Evolutionary conservation across 805 yeast species (phyloP).

Genomic region (Suhomyces canberraensis): DNA sequence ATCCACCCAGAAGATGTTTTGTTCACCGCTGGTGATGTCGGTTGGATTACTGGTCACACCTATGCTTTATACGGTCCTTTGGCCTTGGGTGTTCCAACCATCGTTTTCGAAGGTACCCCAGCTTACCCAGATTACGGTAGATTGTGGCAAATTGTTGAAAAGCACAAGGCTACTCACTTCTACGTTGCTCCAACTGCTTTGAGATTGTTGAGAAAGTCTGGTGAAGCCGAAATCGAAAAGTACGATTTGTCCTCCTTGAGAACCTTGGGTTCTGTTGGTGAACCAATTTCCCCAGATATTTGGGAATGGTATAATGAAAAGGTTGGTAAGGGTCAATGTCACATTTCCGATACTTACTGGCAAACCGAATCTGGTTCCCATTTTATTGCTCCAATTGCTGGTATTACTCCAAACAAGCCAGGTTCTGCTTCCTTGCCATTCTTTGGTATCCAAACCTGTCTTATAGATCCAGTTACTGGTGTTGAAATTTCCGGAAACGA

Average conservation of each 20-base stretch:
- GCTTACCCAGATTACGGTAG: conserved; percentile 79
- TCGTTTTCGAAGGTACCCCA: conserved; percentile 85
- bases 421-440: conserved; percentile 85
- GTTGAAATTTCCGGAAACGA: conserved; percentile 63
- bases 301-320: conserved; percentile 83
- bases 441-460: conserved; percentile 73
- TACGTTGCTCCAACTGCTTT: conserved; percentile 85
- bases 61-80: conserved; percentile 82
- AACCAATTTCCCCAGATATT: conserved; percentile 80
- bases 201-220: conserved; percentile 72
- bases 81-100: conserved; percentile 70
- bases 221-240: conserved; percentile 57
- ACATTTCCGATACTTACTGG: conserved; percentile 84
- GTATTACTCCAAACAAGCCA: conserved; percentile 75
- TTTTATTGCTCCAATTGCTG: conserved; percentile 71
- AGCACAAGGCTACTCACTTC: conserved; percentile 71
- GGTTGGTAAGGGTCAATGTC: conserved; percentile 67
- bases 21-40: conserved; percentile 88
- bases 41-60: conserved; percentile 90
- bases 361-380: conserved; percentile 87
- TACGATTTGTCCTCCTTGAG: conserved; percentile 64
- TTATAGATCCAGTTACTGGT: conserved; percentile 74
- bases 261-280: conserved; percentile 80
- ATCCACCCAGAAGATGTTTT: conserved; percentile 69
- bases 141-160: conserved; percentile 74